A percentile compares a stretch with the other conserved stretches of the same genome.
These are phyloP conservation scores for Alternaria burnsii DNA, from an alignment of 2,329 filamentous ascomycete genomes.

Conservation along the genomic window DNA sequence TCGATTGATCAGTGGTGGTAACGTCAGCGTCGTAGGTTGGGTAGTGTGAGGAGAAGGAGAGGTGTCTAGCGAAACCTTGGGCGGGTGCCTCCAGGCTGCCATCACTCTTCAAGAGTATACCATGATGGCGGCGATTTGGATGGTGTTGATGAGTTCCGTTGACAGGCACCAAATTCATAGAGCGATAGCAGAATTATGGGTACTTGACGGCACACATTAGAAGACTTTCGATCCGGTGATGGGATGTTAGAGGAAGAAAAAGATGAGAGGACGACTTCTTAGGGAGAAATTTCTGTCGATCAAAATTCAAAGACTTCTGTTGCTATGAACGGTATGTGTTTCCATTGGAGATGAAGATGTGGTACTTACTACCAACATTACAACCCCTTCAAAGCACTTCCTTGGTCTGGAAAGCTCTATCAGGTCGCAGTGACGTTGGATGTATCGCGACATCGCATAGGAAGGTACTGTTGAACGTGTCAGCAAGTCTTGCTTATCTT, in stretches of 20 bases:
- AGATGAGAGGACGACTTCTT: neutral
- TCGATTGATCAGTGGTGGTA: neutral
- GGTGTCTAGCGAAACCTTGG: neutral
- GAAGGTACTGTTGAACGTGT: neutral
- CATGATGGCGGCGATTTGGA: slow-evolving; percentile 3
- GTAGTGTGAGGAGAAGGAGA: slow-evolving; percentile 9
- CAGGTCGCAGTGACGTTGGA: neutral
- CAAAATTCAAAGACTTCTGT: neutral
- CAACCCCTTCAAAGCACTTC: neutral
- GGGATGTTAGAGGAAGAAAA: neutral
- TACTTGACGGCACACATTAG: neutral
- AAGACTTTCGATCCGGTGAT: neutral
- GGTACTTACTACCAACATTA: neutral
- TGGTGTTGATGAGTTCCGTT: slow-evolving; percentile 1
- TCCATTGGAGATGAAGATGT: neutral
- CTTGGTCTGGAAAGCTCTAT: neutral
- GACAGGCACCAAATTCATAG: neutral
- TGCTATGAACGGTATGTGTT: neutral
- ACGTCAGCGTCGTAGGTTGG: neutral
- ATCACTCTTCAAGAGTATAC: neutral
- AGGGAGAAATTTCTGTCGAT: neutral
- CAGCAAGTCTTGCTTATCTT: neutral
- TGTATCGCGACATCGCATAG: neutral
- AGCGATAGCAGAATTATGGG: neutral
- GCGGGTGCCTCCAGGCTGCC: neutral